These are phyloP conservation scores for Pseudogymnoascus verrucosus DNA, from an alignment of 2,329 filamentous ascomycete species.

Conservation along the genomic window DNA sequence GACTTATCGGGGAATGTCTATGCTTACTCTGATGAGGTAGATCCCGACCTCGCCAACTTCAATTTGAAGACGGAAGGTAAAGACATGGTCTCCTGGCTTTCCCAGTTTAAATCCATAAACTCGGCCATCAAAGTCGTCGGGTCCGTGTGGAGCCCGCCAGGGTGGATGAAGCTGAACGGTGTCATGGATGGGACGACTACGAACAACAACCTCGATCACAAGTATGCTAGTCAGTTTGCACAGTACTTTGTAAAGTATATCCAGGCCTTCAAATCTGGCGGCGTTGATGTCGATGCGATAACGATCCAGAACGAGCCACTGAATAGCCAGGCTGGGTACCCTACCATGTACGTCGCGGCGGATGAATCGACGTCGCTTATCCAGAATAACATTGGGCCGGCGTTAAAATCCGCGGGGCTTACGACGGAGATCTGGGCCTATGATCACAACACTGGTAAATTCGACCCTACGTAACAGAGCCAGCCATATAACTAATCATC, in stretches of 20 bases:
- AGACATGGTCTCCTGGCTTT: conserved; percentile 32
- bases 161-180: conserved; percentile 34
- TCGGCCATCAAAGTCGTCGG: conserved; percentile 32
- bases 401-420: conserved; percentile 32
- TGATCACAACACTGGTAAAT: conserved; percentile 25
- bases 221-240: conserved; percentile 30
- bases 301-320: conserved; percentile 39
- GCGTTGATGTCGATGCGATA: conserved; percentile 34
- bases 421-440: conserved; percentile 30
- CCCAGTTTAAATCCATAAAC: conserved; percentile 30
- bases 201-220: conserved; percentile 32
- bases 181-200: conserved; percentile 29
- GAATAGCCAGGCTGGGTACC: conserved; percentile 31
- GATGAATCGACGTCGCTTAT: conserved; percentile 33
- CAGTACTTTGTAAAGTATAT: conserved; percentile 37
- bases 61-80: conserved; percentile 32
- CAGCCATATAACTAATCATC: background rate
- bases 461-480: background rate
- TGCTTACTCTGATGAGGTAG: conserved; percentile 33
- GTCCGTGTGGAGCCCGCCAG: conserved; percentile 34
- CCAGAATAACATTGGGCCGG: conserved; percentile 32
- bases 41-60: conserved; percentile 28
- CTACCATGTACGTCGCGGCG: conserved; percentile 33
- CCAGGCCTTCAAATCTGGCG: conserved; percentile 30
- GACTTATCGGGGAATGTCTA: conserved; percentile 34